Conservation (phyloP, 1,284 basidiomycete species). For the Ganoderma sp. region DNA sequence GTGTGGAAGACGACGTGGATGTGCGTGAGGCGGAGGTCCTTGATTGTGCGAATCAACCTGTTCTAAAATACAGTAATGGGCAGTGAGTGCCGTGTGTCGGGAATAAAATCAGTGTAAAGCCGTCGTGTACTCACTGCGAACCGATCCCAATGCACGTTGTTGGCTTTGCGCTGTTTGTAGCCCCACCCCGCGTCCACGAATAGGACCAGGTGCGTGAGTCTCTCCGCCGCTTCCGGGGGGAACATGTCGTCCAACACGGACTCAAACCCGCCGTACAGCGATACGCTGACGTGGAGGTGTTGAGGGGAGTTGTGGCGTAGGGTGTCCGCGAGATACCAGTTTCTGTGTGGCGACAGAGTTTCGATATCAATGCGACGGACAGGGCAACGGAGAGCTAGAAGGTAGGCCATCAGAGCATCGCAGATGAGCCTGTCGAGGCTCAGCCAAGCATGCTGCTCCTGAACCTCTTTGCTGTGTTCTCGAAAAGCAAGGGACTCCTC, state of each 20-base stretch:
- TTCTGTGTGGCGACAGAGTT: too few species aligned
- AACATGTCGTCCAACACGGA: background rate
- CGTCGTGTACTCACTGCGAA: background rate
- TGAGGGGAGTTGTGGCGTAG: background rate
- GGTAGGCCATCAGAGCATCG: background rate
- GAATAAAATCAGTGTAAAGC: too few species aligned
- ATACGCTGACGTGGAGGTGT: background rate
- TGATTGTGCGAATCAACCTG: background rate
- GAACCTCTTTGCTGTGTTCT: too few species aligned
- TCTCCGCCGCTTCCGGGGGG: background rate
- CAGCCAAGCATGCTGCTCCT: background rate
- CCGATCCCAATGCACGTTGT: background rate
- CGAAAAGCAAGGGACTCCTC: too few species aligned
- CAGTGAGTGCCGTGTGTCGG: background rate
- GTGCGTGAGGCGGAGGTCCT: background rate
- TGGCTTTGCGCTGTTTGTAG: background rate
- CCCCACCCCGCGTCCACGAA: background rate
- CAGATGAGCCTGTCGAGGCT: background rate
- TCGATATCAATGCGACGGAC: background rate
- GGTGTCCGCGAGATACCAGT: background rate
- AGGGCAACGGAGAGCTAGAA: background rate
- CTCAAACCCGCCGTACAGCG: background rate
- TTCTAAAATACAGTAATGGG: background rate
- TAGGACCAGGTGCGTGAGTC: background rate
- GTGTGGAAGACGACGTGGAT: background rate